Conservation (phyloP, 345 rosid species). For the Arabidopsis suecica region DNA sequence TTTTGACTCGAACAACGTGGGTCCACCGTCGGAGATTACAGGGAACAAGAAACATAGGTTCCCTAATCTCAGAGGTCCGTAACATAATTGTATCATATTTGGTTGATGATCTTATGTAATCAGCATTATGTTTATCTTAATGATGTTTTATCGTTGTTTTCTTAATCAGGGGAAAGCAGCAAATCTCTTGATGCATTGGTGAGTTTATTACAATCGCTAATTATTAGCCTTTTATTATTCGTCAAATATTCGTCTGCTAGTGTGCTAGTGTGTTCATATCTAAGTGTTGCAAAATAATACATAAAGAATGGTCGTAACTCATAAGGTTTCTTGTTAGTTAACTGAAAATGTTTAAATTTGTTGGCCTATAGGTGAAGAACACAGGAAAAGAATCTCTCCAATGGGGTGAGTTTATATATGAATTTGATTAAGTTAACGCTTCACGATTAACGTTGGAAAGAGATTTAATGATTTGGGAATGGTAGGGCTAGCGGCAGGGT, state of each 20-base stretch:
- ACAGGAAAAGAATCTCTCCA: constrained; percentile 88
- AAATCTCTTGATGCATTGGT: constrained; percentile 90
- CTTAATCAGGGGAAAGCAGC: constrained; percentile 67
- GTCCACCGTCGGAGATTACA: constrained; percentile 54
- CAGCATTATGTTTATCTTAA: neutral
- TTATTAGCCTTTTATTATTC: neutral
- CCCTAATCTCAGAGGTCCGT: constrained; percentile 71
- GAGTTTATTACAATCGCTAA: constrained; percentile 35
- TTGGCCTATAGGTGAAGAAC: constrained; percentile 71
- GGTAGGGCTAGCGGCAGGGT: constrained; percentile 88
- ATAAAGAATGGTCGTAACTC: too few species aligned
- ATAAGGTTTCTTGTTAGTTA: neutral
- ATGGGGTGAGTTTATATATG: constrained; percentile 69
- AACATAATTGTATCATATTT: neutral
- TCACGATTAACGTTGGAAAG: neutral
- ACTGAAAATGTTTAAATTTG: neutral
- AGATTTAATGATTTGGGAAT: neutral
- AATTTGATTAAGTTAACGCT: neutral
- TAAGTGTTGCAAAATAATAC: neutral
- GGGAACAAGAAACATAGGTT: constrained; percentile 57
- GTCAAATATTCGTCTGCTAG: neutral
- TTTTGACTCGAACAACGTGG: constrained; percentile 52
- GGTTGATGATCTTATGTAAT: neutral
- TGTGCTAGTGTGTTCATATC: neutral
- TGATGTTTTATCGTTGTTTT: neutral